Percentiles rank a stretch among this genome's conserved stretches.
Conservation (phyloP, 257 asterid species). For the Schizonepeta tenuifolia region DNA sequence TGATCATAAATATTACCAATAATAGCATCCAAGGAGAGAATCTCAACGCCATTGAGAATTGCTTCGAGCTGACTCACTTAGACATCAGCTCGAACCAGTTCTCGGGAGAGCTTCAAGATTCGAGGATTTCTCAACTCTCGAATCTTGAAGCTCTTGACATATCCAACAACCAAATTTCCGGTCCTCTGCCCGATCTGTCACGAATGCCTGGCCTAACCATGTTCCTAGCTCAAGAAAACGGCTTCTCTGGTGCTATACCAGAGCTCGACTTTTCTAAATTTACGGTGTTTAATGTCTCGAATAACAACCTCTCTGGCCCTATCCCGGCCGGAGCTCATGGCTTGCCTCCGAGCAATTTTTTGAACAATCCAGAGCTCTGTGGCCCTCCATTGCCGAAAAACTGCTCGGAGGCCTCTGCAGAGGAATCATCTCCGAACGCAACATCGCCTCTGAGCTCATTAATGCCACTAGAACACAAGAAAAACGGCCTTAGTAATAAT, state of each 20-base stretch:
- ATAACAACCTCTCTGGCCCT: conserved; percentile 50
- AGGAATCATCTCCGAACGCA: conserved; percentile 5
- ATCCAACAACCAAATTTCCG: conserved; percentile 47
- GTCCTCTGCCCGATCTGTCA: conserved; percentile 49
- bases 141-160: conserved; percentile 52
- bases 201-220: conserved; percentile 35
- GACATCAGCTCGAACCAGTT: conserved; percentile 47
- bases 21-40: conserved; percentile 42
- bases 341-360: conserved; percentile 39
- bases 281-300: conserved; percentile 46
- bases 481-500: conserved; percentile 34
- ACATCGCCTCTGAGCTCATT: not conserved
- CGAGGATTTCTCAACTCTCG: conserved; percentile 38
- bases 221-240: conserved; percentile 46
- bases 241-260: conserved; percentile 51
- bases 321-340: conserved; percentile 48
- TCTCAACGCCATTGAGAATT: conserved; percentile 48
- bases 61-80: conserved; percentile 48
- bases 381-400: conserved; percentile 52
- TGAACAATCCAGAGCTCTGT: conserved; percentile 49
- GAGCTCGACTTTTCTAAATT: conserved; percentile 42
- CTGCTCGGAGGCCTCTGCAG: conserved; percentile 3
- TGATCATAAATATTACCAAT: conserved; percentile 38
- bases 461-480: not conserved
- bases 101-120: conserved; percentile 40